phyloP scores from a whole-genome alignment of 495 filamentous ascomycete genomes.

The Jackrogersella minutella region DNA sequence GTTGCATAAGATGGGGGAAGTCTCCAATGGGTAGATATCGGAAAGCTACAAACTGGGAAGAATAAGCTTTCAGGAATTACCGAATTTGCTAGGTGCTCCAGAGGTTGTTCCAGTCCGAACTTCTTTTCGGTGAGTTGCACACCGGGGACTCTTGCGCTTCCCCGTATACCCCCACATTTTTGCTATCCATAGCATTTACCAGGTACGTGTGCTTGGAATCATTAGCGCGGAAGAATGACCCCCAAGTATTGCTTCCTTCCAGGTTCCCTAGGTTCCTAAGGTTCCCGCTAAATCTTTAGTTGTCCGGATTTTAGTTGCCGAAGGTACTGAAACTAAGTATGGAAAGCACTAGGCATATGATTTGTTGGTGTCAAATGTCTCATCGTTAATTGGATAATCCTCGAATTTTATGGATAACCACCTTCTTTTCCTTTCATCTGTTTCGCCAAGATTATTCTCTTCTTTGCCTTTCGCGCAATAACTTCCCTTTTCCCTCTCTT shows the following conservation, averaged over 20 bases:
- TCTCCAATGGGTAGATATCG: not conserved
- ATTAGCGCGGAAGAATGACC: constrained; percentile 21
- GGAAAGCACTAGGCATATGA: constrained; percentile 5
- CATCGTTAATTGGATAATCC: constrained; percentile 5
- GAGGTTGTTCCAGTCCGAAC: constrained; percentile 6
- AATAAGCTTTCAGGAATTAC: not conserved
- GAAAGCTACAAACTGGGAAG: not conserved
- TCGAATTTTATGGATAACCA: constrained; percentile 17
- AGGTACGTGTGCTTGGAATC: constrained; percentile 31
- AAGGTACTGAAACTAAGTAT: constrained; percentile 3
- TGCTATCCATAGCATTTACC: constrained; percentile 22
- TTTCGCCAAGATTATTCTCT: constrained; percentile 11
- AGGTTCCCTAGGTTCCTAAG: not conserved
- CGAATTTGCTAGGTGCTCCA: not conserved
- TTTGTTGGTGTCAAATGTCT: not conserved
- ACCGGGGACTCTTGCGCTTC: constrained; percentile 8
- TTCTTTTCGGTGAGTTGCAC: constrained; percentile 16
- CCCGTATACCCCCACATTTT: constrained; percentile 20
- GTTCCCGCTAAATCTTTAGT: constrained; percentile 17
- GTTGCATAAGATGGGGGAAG: not conserved
- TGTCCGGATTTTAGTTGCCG: constrained; percentile 2
- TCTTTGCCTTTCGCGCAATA: constrained; percentile 4
- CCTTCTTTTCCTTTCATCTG: constrained; percentile 10
- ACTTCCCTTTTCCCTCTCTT: constrained; percentile 10
- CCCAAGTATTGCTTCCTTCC: too few species aligned